A percentile compares a stretch with the other conserved stretches of the same genome.
These are phyloP conservation scores for Keithomyces neogunnii DNA, from an alignment of 2,329 filamentous ascomycete species.

Conservation along the genomic window DNA sequence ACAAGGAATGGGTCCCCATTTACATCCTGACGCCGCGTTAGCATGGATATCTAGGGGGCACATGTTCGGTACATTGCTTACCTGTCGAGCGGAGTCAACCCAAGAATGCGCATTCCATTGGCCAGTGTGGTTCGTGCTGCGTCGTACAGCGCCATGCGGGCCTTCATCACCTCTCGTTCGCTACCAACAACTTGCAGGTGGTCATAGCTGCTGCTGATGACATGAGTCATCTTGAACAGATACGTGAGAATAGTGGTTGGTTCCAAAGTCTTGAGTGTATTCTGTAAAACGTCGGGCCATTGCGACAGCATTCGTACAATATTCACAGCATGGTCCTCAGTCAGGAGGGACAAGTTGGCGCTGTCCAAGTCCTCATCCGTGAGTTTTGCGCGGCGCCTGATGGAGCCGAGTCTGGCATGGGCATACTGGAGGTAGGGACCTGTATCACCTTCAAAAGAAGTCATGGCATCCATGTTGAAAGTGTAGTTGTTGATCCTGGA, in stretches of 20 bases:
- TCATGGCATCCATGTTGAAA: constrained; percentile 77
- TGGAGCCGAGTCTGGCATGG: constrained; percentile 62
- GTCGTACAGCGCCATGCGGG: constrained; percentile 51
- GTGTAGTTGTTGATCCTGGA: constrained; percentile 55
- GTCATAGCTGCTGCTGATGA: constrained; percentile 72
- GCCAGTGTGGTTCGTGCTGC: constrained; percentile 65
- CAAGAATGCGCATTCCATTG: constrained; percentile 78
- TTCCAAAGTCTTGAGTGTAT: constrained; percentile 78
- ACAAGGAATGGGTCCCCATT: neutral
- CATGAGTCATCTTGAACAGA: constrained; percentile 80
- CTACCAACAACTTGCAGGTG: constrained; percentile 75
- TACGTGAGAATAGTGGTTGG: constrained; percentile 50
- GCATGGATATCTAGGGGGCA: neutral
- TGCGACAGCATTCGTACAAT: constrained; percentile 69
- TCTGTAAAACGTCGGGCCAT: constrained; percentile 78
- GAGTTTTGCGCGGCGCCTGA: constrained; percentile 48
- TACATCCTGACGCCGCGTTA: constrained; percentile 6
- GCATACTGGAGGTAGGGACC: constrained; percentile 82
- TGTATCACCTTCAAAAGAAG: constrained; percentile 76
- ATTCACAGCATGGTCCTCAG: constrained; percentile 63
- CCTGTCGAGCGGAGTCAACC: constrained; percentile 65
- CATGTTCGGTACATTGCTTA: constrained; percentile 12
- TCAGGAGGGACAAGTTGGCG: constrained; percentile 60
- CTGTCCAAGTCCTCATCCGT: constrained; percentile 47
- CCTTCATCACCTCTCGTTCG: constrained; percentile 58